phyloP scores from a whole-genome alignment of 1,284 basidiomycete genomes.

The Leccinum fallax region DNA sequence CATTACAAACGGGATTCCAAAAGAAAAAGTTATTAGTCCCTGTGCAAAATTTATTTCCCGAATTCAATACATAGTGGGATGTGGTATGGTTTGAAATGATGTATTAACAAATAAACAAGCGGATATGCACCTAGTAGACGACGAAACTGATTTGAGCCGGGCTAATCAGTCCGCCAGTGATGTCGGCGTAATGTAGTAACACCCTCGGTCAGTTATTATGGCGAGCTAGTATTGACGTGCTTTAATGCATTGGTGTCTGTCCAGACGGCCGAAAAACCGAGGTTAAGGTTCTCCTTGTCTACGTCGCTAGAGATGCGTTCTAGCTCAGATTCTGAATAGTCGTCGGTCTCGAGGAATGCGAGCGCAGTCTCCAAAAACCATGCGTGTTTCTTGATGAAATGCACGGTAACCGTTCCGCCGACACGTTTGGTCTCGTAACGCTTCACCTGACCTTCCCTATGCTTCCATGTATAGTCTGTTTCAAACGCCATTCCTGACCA shows the following conservation, averaged over 20 bases:
- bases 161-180: neutral
- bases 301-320: conserved; percentile 16
- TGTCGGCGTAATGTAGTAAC: neutral
- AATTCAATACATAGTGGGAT: conserved; percentile 1
- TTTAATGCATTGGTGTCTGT: conserved; percentile 30
- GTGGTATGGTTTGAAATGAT: conserved; percentile 16
- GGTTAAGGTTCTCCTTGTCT: conserved; percentile 10
- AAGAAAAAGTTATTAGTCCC: neutral
- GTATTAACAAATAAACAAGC: conserved; percentile 27
- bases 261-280: conserved; percentile 34
- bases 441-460: conserved; percentile 67
- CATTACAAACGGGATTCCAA: too few species aligned
- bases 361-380: conserved; percentile 96
- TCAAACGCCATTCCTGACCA: conserved; percentile 54
- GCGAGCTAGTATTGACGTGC: conserved; percentile 12
- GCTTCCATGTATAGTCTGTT: conserved; percentile 63
- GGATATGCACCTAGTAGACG: neutral
- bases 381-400: conserved; percentile 95
- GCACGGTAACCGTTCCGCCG: conserved; percentile 94
- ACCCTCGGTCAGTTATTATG: conserved; percentile 4
- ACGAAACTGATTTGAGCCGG: neutral
- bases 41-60: conserved; percentile 10
- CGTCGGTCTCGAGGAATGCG: conserved; percentile 80
- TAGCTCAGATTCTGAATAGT: conserved; percentile 46
- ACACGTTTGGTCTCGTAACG: conserved; percentile 72